A percentile compares a stretch with the other conserved stretches of the same genome.
Evolutionary conservation across 176 grass and related monocot species (phyloP).

Genomic region (Elaeis guineensis): DNA sequence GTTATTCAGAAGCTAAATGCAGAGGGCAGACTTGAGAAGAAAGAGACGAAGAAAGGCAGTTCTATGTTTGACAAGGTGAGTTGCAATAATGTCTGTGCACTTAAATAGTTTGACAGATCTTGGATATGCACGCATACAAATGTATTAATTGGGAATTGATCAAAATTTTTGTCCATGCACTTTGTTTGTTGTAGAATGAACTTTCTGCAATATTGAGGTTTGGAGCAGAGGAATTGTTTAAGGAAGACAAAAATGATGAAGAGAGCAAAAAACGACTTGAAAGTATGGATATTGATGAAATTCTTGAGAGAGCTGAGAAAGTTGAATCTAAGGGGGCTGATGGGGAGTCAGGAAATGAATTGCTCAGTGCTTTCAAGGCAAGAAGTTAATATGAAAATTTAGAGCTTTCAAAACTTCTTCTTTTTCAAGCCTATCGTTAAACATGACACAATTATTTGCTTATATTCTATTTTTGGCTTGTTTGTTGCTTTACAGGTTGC

Average conservation of each 20-base stretch:
- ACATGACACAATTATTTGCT: too few species aligned
- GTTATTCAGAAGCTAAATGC: constrained; percentile 99
- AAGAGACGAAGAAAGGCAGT: constrained; percentile 92
- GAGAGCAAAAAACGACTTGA: constrained; percentile 84
- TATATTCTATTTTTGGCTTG: constrained; percentile 6
- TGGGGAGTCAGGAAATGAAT: constrained; percentile 79
- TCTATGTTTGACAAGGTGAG: constrained; percentile 92
- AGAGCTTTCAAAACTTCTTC: too few species aligned
- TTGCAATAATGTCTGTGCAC: too few species aligned
- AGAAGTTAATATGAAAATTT: constrained; percentile 4
- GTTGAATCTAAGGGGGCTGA: constrained; percentile 77
- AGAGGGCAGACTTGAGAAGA: constrained; percentile 97
- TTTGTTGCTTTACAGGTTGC: constrained; percentile 49
- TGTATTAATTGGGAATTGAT: too few species aligned
- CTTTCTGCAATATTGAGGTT: constrained; percentile 98
- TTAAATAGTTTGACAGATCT: too few species aligned
- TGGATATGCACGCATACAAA: too few species aligned
- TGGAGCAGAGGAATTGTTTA: constrained; percentile 95
- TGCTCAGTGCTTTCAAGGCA: constrained; percentile 98
- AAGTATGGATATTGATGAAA: constrained; percentile 99
- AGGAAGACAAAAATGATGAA: constrained; percentile 95
- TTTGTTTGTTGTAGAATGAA: constrained; percentile 64
- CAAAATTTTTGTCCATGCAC: too few species aligned
- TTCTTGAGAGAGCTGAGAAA: constrained; percentile 99
- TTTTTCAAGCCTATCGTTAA: neutral